A percentile compares a stretch with the other conserved stretches of the same genome.
These are phyloP conservation scores for Tuber aestivum DNA, from an alignment of 495 filamentous ascomycete species.

Conservation along the genomic window DNA sequence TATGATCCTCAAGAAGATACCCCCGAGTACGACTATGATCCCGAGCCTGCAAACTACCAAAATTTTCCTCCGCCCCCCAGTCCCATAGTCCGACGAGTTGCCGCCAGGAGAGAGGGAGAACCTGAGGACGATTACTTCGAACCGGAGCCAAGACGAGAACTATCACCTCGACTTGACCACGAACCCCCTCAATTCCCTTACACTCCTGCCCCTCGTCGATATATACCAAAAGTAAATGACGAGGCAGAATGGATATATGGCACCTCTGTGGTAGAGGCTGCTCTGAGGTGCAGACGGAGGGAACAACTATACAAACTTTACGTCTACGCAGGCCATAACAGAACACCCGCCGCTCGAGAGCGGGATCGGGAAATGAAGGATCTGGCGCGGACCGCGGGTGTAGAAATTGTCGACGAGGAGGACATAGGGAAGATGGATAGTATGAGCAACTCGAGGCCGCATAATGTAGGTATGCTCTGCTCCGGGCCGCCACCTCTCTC, in stretches of 20 bases:
- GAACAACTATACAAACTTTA: constrained; percentile 80
- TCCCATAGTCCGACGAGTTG: not conserved
- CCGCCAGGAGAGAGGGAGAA: not conserved
- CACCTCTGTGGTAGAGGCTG: constrained; percentile 70
- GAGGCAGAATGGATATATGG: constrained; percentile 92
- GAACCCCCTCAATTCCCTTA: constrained; percentile 10
- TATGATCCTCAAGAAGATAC: not conserved
- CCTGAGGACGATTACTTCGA: not conserved
- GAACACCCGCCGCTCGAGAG: constrained; percentile 42
- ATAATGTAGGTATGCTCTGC: constrained; percentile 55
- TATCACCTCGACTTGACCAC: constrained; percentile 20
- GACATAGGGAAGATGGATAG: constrained; percentile 62
- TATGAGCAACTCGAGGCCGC: constrained; percentile 73
- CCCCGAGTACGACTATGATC: not conserved
- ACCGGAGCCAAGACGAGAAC: not conserved
- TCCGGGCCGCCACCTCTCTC: not conserved
- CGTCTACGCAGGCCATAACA: constrained; percentile 56
- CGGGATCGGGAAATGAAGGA: constrained; percentile 50
- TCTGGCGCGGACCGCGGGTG: constrained; percentile 54
- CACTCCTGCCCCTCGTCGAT: constrained; percentile 19
- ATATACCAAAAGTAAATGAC: constrained; percentile 21
- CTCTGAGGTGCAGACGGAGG: constrained; percentile 60
- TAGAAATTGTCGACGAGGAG: constrained; percentile 52
- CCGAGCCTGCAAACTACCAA: not conserved
- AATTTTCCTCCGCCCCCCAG: not conserved